Base-by-base conservation (phyloP, 2,329 filamentous ascomycete genomes). In the Penicillium decumbens region DNA sequence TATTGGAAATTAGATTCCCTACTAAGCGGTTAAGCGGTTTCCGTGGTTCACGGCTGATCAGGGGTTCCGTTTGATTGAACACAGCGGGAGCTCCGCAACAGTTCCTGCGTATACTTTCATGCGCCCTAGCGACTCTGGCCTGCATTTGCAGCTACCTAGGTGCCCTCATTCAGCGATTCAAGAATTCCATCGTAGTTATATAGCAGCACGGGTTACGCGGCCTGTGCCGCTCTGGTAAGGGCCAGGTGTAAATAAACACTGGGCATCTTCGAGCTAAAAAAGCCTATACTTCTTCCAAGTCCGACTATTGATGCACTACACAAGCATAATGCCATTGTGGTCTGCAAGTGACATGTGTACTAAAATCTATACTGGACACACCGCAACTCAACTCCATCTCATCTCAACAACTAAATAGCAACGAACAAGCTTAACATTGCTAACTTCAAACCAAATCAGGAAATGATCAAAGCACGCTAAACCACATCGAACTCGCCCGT, bases 401-500 rank as follows among this genome's bases (percentile, higher is more conserved):
- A 20, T 24, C 27, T 25, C 25, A 39, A 28, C 43, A 45, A 28
- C 20, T 18, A 30, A 27, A 24, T 24, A 23, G 37, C 43, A 45
- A 30, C n/a, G n/a, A 29, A 20, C 35, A 12, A 25, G 3, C 4
- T 28, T 28, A 23, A 38, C 51, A 51, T 38, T 47, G 43, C 51
- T 53, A 56, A 25, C 38, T 27, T 23, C 13, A 41, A 41, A 53
- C 59, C 33, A 29, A 40, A 60, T 46, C 32, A 37, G 57, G 59
- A 35, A 61, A 57, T 51, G 59, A 61, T 61, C 59, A 45, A 32
- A 43, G 46, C 46, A 53, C 59, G 57, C 58, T 60, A 60, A 58
- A 47, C 53, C 53, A 38, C 41, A 51, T 57, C 44, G 38, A 53
- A 41, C 38, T 12, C 43, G 27, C 41, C 47, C 49, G 47, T 56